Percentiles rank a stretch among this genome's conserved stretches.
These are phyloP conservation scores for Pyricularia sp. DNA, from an alignment of 2,329 filamentous ascomycete species.

Conservation along the genomic window DNA sequence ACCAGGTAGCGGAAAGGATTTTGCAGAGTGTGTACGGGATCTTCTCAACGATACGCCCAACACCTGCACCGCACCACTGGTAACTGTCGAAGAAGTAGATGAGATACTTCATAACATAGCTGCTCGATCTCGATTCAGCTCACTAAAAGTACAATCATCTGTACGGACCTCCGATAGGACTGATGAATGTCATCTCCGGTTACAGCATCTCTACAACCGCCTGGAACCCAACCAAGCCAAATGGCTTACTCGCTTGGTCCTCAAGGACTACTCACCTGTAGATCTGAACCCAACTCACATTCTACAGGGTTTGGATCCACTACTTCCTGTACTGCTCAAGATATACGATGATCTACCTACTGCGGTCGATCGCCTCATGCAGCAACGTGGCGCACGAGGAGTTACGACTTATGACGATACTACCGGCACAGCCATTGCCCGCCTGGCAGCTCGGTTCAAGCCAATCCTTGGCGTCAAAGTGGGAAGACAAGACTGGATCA, in stretches of 20 bases:
- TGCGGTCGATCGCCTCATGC: neutral
- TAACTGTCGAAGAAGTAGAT: slow-evolving; percentile 65
- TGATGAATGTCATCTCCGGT: slow-evolving; percentile 21
- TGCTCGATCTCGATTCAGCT: slow-evolving; percentile 56
- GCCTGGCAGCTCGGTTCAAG: slow-evolving; percentile 25
- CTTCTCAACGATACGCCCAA: slow-evolving; percentile 48
- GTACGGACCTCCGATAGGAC: neutral
- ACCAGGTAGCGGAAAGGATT: slow-evolving; percentile 45
- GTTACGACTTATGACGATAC: slow-evolving; percentile 1
- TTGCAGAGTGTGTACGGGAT: slow-evolving; percentile 57
- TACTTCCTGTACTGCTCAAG: slow-evolving; percentile 55
- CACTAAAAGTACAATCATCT: slow-evolving; percentile 39
- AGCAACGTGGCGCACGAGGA: neutral
- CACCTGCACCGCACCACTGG: slow-evolving; percentile 18
- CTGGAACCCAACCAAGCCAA: slow-evolving; percentile 61
- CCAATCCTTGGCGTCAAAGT: slow-evolving; percentile 50
- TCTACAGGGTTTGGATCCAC: slow-evolving; percentile 50
- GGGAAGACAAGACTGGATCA: slow-evolving; percentile 49
- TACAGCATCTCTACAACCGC: slow-evolving; percentile 45
- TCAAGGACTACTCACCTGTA: slow-evolving; percentile 64
- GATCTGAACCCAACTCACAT: slow-evolving; percentile 43
- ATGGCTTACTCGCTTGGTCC: slow-evolving; percentile 70
- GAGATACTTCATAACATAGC: slow-evolving; percentile 51
- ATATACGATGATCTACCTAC: slow-evolving; percentile 51
- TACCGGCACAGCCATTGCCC: slow-evolving; percentile 1